Conservation (phyloP, 1,284 basidiomycete species). For the Ustilago hordei region DNA sequence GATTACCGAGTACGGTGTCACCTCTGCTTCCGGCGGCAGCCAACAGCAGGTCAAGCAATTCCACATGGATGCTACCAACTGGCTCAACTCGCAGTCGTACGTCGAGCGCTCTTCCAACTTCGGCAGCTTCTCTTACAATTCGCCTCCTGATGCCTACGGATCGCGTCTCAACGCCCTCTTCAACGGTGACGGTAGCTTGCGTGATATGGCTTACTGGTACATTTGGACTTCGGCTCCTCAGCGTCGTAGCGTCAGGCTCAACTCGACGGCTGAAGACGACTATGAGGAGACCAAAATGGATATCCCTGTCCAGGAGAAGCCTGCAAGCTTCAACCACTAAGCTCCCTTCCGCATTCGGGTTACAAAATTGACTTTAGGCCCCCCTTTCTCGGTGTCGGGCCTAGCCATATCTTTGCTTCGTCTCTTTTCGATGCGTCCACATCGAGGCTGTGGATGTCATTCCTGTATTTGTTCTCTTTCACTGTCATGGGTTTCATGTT, state of each 20-base stretch:
- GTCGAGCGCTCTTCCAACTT: conserved; percentile 64
- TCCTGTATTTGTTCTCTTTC: conserved; percentile 12
- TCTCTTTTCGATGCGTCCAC: conserved; percentile 2
- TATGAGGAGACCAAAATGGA: conserved; percentile 31
- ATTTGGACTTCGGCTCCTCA: conserved; percentile 22
- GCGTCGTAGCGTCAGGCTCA: conserved; percentile 24
- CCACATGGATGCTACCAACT: conserved; percentile 55
- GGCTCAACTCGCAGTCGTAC: conserved; percentile 50
- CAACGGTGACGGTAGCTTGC: conserved; percentile 44
- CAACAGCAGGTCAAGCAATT: conserved; percentile 57
- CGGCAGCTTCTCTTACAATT: conserved; percentile 52
- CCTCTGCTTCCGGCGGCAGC: conserved; percentile 44
- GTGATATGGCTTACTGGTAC: conserved; percentile 51
- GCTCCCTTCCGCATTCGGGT: background rate
- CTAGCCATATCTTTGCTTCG: background rate
- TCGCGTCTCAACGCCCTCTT: conserved; percentile 61
- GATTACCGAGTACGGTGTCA: conserved; percentile 68
- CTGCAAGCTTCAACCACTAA: conserved; percentile 36
- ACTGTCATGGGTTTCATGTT: conserved; percentile 16
- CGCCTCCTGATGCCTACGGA: conserved; percentile 59
- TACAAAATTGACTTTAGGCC: conserved; percentile 1
- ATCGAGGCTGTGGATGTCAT: background rate
- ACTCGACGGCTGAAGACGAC: conserved; percentile 34
- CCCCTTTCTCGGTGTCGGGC: conserved; percentile 5
- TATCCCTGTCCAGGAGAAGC: conserved; percentile 27